Percentiles rank a stretch among this genome's conserved stretches.
Conservation (phyloP, 352 stramenopile species). For the Blastocystis sp. region DNA sequence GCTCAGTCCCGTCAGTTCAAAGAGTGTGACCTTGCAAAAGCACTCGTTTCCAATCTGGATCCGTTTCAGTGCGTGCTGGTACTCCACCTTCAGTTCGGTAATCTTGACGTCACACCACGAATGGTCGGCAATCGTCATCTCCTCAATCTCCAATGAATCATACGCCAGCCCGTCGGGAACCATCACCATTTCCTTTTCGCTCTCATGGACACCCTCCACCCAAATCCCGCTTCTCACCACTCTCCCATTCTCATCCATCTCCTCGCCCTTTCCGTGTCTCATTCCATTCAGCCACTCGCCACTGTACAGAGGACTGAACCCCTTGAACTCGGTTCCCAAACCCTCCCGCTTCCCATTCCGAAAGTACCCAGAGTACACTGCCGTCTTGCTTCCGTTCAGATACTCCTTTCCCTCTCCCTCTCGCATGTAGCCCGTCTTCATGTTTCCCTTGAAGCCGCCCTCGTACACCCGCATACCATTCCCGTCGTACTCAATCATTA, state of each 20-base stretch:
- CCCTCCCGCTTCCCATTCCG: constrained; percentile 7
- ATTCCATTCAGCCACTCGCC: background rate
- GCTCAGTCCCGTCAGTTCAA: background rate
- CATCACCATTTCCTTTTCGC: too few relatives aligned
- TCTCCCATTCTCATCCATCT: background rate
- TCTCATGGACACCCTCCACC: background rate
- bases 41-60: background rate
- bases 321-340: constrained; percentile 5
- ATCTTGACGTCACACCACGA: background rate
- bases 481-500: background rate
- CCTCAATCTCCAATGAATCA: background rate
- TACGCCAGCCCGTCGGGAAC: background rate
- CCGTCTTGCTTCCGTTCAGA: background rate
- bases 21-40: background rate
- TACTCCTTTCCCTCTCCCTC: constrained; percentile 2
- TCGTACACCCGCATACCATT: constrained; percentile 4
- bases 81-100: background rate
- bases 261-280: background rate
- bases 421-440: background rate
- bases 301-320: background rate
- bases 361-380: constrained; percentile 30
- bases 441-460: background rate
- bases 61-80: background rate
- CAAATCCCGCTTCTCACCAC: background rate
- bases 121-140: background rate